Conservation (phyloP, 2,329 filamentous ascomycete species). For the Chaetothyriales sp. region DNA sequence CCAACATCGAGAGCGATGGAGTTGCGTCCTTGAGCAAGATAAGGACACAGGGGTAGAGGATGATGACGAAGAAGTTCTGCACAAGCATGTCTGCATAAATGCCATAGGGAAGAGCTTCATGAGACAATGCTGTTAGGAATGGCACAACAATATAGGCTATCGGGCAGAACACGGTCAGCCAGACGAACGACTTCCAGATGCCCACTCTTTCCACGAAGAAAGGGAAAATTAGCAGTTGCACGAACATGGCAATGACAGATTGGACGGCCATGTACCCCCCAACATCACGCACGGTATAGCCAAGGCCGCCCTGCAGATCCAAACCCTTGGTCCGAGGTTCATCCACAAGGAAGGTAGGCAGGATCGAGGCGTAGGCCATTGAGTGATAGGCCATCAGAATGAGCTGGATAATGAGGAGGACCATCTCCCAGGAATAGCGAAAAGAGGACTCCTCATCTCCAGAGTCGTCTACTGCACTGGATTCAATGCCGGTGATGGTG, state of each 20-base stretch:
- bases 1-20: slow-evolving; percentile 40
- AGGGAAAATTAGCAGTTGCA: slow-evolving; percentile 47
- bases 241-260: slow-evolving; percentile 42
- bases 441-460: not conserved
- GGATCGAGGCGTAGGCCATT: slow-evolving; percentile 30
- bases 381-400: slow-evolving; percentile 32
- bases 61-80: slow-evolving; percentile 46
- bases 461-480: not conserved
- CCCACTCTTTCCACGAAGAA: slow-evolving; percentile 42
- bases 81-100: slow-evolving; percentile 44
- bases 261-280: slow-evolving; percentile 47
- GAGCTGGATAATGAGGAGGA: slow-evolving; percentile 1
- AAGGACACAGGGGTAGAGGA: slow-evolving; percentile 48
- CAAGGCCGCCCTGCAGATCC: slow-evolving; percentile 38
- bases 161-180: slow-evolving; percentile 46
- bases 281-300: slow-evolving; percentile 46
- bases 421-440: slow-evolving; percentile 1
- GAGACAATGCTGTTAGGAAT: slow-evolving; percentile 40
- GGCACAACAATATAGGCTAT: slow-evolving; percentile 47
- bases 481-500: not conserved
- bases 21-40: slow-evolving; percentile 55
- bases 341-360: slow-evolving; percentile 31
- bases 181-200: slow-evolving; percentile 44
- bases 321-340: slow-evolving; percentile 13
- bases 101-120: slow-evolving; percentile 36